These are phyloP conservation scores for Pholiota adiposa DNA, from an alignment of 1,284 basidiomycete genomes.

Conservation along the genomic window DNA sequence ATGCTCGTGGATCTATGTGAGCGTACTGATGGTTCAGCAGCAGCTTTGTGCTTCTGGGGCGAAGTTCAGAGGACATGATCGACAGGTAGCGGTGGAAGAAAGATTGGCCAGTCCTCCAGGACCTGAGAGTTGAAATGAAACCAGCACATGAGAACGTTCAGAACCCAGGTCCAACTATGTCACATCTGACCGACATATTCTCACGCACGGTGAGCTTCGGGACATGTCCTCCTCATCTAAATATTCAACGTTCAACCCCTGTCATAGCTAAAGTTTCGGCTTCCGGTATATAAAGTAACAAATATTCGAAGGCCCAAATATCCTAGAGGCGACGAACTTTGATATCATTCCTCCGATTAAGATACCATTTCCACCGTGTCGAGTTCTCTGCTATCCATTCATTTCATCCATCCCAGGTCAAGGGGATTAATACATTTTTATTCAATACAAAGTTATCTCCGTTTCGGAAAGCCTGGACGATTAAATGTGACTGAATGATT, in stretches of 20 bases:
- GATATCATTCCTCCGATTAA: neutral
- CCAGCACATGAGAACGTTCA: neutral
- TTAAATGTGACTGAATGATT: too few species aligned
- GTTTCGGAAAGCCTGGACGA: too few species aligned
- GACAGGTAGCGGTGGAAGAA: neutral
- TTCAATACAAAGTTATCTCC: too few species aligned
- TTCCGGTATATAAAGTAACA: neutral
- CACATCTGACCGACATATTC: neutral
- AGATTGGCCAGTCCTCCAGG: neutral
- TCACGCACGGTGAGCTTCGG: neutral
- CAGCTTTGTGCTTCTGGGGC: neutral
- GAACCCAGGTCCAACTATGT: neutral
- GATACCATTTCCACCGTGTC: neutral
- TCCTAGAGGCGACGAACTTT: neutral
- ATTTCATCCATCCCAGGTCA: neutral
- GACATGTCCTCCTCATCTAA: neutral
- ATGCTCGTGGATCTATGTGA: neutral
- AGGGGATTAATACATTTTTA: too few species aligned
- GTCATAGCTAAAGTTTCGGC: neutral
- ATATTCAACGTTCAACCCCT: neutral
- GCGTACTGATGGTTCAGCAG: neutral
- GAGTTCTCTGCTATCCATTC: neutral
- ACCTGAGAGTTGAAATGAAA: conserved; percentile 1
- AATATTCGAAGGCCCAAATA: neutral
- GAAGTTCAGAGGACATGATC: neutral